Evolutionary conservation across 106 monocot genomes (phyloP), one percentile per base, ranked within the genome.

Genomic region (Allium cepa): DNA sequence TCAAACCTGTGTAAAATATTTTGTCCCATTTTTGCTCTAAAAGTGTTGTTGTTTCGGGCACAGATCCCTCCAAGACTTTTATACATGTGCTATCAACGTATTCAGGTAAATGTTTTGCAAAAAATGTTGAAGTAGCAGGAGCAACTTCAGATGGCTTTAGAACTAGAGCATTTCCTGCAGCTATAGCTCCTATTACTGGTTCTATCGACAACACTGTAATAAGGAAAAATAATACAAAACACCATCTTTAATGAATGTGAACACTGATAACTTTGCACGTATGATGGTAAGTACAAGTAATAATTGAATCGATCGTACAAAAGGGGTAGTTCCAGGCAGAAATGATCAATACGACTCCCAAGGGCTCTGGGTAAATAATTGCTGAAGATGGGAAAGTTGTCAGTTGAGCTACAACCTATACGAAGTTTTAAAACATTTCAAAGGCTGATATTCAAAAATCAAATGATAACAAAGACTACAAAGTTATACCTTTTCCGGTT

Each of bases 301-400:
- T 36, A 36, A 36, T 36, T 5, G 36, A 36, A 5, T 36, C 36
- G 3, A 36, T 84, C 84, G 67, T 78, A 92, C 92, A 46, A 17
- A 92, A 85, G 48, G 92, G 92, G 56, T 77, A 92, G 69, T 92
- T 92, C 92, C 92, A 92, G 22, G 92, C 85, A 49, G 92, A 92
- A 52, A 92, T 92, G 63, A 92, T 56, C 72, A 92, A 62, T 66
- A 88, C 80, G 60, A 88, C 85, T 26, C 92, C 92, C 2, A 92
- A 72, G 9, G 92, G 92, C 66, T 92, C 92, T 17, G 88, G 57
- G 13, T 85, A 79, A 73, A 92, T 79, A 72, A 71, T 46, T 48
- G 92, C 85, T 7, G 85, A 78, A 14, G 92, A 92, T 50, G 92
- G 92, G 59, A 74, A 92, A 17, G 88, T 88, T 14, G 88, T 76